Percentiles rank a stretch among this genome's conserved stretches.
These are phyloP conservation scores for Tuber brumale DNA, from an alignment of 495 filamentous ascomycete genomes.

Conservation along the genomic window DNA sequence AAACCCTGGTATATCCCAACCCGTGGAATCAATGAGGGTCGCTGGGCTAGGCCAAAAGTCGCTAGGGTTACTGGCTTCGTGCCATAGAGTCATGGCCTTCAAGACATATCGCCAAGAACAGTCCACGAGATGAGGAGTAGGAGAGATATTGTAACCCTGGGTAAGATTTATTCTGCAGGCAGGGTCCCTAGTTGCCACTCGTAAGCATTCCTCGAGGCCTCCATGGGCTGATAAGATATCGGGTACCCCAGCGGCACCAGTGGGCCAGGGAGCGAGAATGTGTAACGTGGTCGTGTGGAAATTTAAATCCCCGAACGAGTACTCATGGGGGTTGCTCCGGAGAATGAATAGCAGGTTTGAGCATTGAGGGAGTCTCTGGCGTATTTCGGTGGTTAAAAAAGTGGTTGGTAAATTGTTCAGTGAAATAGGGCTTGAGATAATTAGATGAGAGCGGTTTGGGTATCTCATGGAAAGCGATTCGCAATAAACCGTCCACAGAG, in stretches of 20 bases:
- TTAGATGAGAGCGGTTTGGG: neutral
- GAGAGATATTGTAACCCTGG: neutral
- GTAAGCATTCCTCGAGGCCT: neutral
- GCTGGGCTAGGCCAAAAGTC: neutral
- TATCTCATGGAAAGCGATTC: neutral
- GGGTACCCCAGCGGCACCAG: neutral
- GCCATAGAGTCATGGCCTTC: neutral
- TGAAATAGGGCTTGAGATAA: neutral
- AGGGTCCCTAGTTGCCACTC: neutral
- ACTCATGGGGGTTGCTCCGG: neutral
- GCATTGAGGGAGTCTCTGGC: constrained; percentile 2
- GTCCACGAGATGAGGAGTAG: neutral
- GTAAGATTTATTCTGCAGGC: neutral
- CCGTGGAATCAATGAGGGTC: neutral
- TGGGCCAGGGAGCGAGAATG: neutral
- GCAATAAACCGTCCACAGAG: neutral
- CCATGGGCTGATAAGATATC: neutral
- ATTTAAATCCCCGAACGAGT: neutral
- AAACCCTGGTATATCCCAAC: neutral
- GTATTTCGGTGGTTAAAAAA: neutral
- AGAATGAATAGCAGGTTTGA: neutral
- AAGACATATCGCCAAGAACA: neutral
- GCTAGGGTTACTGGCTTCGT: neutral
- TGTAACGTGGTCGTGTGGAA: neutral
- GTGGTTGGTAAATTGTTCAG: neutral